Evolutionary conservation across 140 eudicot genomes (phyloP), one percentile per base, ranked within the genome.

Genomic region (Ambrosia hybrid): DNA sequence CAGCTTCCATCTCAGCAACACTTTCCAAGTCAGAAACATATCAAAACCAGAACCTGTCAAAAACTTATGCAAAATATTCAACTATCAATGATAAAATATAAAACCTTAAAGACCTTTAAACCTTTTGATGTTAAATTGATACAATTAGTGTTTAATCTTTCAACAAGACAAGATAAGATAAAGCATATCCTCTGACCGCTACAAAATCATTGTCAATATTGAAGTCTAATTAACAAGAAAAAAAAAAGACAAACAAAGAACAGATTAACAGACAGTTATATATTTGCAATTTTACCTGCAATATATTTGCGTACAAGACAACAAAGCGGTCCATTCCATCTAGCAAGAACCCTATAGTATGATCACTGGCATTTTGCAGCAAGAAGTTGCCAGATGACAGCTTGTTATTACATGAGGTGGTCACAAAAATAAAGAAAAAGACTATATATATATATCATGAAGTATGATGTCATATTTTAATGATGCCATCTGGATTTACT

Each of bases 301-400:
- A 90, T 90, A 75, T 94, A 94, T 84, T 94, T 94, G 91, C 99
- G 99, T 72, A 94, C 99, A 12, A 94, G 88, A 84, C 96, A 88
- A 81, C 97, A 94, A 72, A 96, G 52, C 78, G 95, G 76, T 94
- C 99, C 94, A 94, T 94, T 74, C 99, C 99, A 80, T 94, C 99
- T 74, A 94, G 73, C 75, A 94, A 79, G 73, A 90, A 94, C 57
- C 99, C 99, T 82, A 94, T 85, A 33, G 99, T 94, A 52, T 97
- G 97, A 81, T 94, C 99, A 81, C 80, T 94, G 79, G 99, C 96
- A 83, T 94, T 96, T 97, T 94, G 83, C 83, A 80, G 67, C 73
- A 74, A 73, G 70, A 82, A 53, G 84, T 58, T 45, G 51, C 46
- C 51, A 75, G 71, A 73, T 75, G 68, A 38, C 79, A 73, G 51